phyloP scores from a whole-genome alignment of 345 rosid species.

The Linum usitatissimum region DNA sequence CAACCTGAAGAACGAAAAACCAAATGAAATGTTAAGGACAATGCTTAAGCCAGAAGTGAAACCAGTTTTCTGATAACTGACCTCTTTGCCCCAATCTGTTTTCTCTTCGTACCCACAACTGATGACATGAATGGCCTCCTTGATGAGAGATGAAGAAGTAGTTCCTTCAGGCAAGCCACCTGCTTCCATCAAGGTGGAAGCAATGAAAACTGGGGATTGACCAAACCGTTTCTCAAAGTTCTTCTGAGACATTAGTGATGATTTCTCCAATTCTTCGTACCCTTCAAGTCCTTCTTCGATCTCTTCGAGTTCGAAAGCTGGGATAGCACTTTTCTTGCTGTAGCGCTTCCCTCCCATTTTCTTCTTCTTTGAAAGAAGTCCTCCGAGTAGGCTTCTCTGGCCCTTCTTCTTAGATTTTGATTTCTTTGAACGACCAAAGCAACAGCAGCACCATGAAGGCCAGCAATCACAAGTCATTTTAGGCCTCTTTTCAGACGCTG shows the following conservation, averaged over 20 bases:
- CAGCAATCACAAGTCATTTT: slow-evolving; percentile 98
- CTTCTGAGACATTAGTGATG: slow-evolving; percentile 91
- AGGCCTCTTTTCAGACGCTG: slow-evolving; percentile 71
- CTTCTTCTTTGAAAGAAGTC: slow-evolving; percentile 50
- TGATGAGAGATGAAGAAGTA: slow-evolving; percentile 52
- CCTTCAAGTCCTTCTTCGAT: slow-evolving; percentile 99
- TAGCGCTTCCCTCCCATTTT: slow-evolving; percentile 58
- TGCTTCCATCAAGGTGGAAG: slow-evolving; percentile 87
- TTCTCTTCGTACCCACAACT: slow-evolving; percentile 91
- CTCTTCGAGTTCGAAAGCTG: slow-evolving; percentile 70
- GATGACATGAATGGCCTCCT: slow-evolving; percentile 95
- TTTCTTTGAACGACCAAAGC: slow-evolving; percentile 81
- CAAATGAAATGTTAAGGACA: neutral
- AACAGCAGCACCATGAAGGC: slow-evolving; percentile 93
- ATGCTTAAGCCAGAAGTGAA: neutral
- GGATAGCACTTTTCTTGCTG: slow-evolving; percentile 42
- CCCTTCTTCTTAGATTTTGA: slow-evolving; percentile 71
- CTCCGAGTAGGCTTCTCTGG: slow-evolving; percentile 39
- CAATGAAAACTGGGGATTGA: slow-evolving; percentile 79
- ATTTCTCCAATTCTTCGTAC: slow-evolving; percentile 77
- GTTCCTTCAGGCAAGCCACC: slow-evolving; percentile 96
- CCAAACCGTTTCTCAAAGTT: slow-evolving; percentile 92
- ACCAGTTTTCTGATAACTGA: slow-evolving; percentile 21
- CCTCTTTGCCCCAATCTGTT: slow-evolving; percentile 99
- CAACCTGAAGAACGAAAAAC: slow-evolving; percentile 41